Evolutionary conservation across 2,329 filamentous ascomycete species (phyloP).

Genomic region (Helminthosporium solani): DNA sequence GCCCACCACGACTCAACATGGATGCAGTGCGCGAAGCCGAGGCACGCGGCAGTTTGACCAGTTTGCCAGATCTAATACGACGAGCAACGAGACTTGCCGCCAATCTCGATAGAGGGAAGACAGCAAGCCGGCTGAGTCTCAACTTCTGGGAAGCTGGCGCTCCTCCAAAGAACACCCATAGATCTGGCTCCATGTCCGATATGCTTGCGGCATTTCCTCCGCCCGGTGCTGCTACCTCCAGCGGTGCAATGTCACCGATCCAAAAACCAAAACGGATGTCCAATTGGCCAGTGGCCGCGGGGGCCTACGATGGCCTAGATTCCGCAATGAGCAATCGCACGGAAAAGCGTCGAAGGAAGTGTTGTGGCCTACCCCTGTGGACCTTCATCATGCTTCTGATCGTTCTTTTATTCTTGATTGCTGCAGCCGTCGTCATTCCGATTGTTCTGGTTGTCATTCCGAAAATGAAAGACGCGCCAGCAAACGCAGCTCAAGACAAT

Average conservation of each 20-base stretch:
- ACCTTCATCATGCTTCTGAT: slow-evolving; percentile 68
- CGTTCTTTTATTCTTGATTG: slow-evolving; percentile 69
- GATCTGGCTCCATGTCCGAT: slow-evolving; percentile 60
- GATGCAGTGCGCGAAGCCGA: slow-evolving; percentile 80
- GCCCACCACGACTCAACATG: slow-evolving; percentile 76
- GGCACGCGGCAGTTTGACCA: slow-evolving; percentile 84
- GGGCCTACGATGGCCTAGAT: slow-evolving; percentile 15
- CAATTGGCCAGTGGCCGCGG: slow-evolving; percentile 30
- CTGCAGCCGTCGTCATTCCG: slow-evolving; percentile 81
- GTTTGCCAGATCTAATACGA: slow-evolving; percentile 84
- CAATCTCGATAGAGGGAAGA: slow-evolving; percentile 80
- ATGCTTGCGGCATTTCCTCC: slow-evolving; percentile 67
- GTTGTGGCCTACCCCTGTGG: slow-evolving; percentile 83
- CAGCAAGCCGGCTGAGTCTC: slow-evolving; percentile 59
- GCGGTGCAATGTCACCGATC: slow-evolving; percentile 21
- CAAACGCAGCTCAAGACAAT: slow-evolving; percentile 19
- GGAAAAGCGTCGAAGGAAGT: slow-evolving; percentile 57
- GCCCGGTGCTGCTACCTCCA: slow-evolving; percentile 54
- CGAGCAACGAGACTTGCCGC: slow-evolving; percentile 83
- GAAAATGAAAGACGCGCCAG: slow-evolving; percentile 43
- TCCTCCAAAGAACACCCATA: slow-evolving; percentile 38
- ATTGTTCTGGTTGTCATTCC: slow-evolving; percentile 63
- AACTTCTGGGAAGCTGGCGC: slow-evolving; percentile 48
- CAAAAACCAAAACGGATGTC: slow-evolving; percentile 17
- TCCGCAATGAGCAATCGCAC: slow-evolving; percentile 25